Percentiles rank a stretch among this genome's conserved stretches.
Conservation (phyloP, 305 asterid genomes). For the Solanum hybrid region DNA sequence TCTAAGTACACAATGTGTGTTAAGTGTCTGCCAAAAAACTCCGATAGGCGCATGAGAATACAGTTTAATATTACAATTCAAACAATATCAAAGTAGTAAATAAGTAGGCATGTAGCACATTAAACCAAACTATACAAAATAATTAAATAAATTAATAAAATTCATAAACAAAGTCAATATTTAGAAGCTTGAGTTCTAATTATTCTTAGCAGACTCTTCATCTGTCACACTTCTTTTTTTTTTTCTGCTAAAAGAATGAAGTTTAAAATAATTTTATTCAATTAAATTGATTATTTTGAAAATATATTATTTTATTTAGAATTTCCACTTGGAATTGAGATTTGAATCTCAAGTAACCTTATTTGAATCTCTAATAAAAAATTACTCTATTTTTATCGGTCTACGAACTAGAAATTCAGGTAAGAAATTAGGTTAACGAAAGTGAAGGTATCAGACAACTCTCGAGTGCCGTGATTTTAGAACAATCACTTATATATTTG, state of each 20-base stretch:
- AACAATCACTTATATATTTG: not conserved
- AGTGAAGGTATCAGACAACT: not conserved
- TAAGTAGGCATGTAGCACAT: not conserved
- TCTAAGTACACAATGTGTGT: not conserved
- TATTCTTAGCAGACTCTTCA: not conserved
- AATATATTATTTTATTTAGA: too few species aligned
- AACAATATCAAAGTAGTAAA: too few species aligned
- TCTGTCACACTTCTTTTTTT: not conserved
- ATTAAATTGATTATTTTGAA: not conserved
- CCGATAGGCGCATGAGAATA: not conserved
- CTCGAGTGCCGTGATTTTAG: not conserved
- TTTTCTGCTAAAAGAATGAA: not conserved
- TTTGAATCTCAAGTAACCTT: not conserved
- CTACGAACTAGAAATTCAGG: not conserved
- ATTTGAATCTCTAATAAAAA: not conserved
- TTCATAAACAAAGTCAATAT: not conserved
- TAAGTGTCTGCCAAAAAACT: not conserved
- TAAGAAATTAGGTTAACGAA: too few species aligned
- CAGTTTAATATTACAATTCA: too few species aligned
- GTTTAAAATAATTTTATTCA: not conserved
- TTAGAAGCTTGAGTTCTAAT: not conserved
- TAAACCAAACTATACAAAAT: not conserved
- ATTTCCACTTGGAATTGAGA: not conserved
- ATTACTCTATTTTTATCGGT: not conserved
- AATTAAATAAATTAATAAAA: too few species aligned